These are phyloP conservation scores for Fusarium sp. DNA, from an alignment of 2,329 filamentous ascomycete species.

Conservation along the genomic window DNA sequence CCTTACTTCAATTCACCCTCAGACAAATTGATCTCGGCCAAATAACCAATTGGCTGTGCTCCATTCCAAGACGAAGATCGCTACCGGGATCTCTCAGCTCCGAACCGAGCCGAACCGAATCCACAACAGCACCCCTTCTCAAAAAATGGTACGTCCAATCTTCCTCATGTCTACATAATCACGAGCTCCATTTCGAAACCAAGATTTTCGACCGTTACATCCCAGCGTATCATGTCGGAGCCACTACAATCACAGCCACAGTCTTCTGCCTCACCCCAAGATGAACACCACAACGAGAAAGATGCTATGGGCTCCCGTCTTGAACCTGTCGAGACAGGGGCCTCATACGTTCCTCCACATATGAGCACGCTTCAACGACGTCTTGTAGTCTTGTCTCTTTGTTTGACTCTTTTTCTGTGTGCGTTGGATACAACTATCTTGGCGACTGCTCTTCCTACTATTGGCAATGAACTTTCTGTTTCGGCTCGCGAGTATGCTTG, in stretches of 20 bases:
- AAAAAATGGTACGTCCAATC: slow-evolving; percentile 1
- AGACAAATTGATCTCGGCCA: not conserved
- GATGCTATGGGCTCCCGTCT: slow-evolving; percentile 19
- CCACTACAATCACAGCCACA: slow-evolving; percentile 11
- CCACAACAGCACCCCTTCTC: not conserved
- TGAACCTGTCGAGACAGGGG: slow-evolving; percentile 34
- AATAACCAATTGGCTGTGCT: not conserved
- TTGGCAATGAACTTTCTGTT: slow-evolving; percentile 35
- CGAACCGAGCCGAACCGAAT: slow-evolving; percentile 23
- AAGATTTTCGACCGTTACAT: not conserved
- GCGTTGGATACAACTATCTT: slow-evolving; percentile 46
- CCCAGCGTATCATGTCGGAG: slow-evolving; percentile 17
- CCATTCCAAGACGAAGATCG: not conserved
- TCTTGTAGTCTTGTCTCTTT: slow-evolving; percentile 41
- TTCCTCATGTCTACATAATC: slow-evolving; percentile 22
- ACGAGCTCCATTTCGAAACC: slow-evolving; percentile 1
- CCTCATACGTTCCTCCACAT: slow-evolving; percentile 33
- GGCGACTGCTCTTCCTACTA: slow-evolving; percentile 45
- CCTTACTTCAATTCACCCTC: not conserved
- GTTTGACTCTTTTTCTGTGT: slow-evolving; percentile 42
- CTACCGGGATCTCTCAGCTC: not conserved
- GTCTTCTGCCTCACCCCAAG: slow-evolving; percentile 3
- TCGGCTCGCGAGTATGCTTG: slow-evolving; percentile 44
- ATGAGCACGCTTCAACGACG: slow-evolving; percentile 39
- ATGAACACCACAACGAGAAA: slow-evolving; percentile 18